Conservation (phyloP, 495 filamentous ascomycete species). For the Penicillium atrosanguineum region DNA sequence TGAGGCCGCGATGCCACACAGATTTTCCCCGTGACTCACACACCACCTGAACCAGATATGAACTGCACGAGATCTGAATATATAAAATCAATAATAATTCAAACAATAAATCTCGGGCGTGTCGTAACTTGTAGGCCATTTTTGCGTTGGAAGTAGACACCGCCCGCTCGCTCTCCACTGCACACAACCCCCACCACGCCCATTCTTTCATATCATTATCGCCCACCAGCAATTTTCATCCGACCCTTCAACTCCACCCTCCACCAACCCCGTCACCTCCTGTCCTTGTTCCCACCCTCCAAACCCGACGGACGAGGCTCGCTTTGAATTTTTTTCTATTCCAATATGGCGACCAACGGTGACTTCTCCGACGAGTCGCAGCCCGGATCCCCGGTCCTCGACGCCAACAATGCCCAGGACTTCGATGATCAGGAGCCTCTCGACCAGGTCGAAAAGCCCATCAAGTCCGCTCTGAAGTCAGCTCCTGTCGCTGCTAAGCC, state of each 20-base stretch:
- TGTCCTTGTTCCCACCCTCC: slow-evolving; percentile 2
- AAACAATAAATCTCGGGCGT: neutral
- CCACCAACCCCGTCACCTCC: slow-evolving; percentile 15
- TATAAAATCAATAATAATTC: neutral
- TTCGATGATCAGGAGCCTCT: slow-evolving; percentile 53
- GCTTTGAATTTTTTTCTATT: slow-evolving; percentile 17
- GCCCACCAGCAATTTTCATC: slow-evolving; percentile 47
- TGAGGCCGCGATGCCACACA: neutral
- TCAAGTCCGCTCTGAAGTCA: slow-evolving; percentile 67
- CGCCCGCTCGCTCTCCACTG: slow-evolving; percentile 46
- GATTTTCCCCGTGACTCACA: too few relatives aligned
- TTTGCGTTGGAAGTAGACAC: slow-evolving; percentile 22
- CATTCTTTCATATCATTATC: slow-evolving; percentile 42
- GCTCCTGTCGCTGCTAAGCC: slow-evolving; percentile 47
- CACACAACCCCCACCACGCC: slow-evolving; percentile 39
- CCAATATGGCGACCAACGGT: slow-evolving; percentile 63
- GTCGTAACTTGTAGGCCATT: neutral
- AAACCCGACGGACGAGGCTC: slow-evolving; percentile 2
- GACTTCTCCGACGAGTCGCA: slow-evolving; percentile 60
- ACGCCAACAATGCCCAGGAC: slow-evolving; percentile 51
- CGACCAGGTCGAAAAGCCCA: slow-evolving; percentile 46
- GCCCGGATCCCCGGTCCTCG: slow-evolving; percentile 57
- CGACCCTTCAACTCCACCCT: slow-evolving; percentile 23
- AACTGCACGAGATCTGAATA: too few relatives aligned
- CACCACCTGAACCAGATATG: too few relatives aligned